Evolutionary conservation across 2,329 filamentous ascomycete species (phyloP).

Genomic region (Trichoderma brevicompactum): DNA sequence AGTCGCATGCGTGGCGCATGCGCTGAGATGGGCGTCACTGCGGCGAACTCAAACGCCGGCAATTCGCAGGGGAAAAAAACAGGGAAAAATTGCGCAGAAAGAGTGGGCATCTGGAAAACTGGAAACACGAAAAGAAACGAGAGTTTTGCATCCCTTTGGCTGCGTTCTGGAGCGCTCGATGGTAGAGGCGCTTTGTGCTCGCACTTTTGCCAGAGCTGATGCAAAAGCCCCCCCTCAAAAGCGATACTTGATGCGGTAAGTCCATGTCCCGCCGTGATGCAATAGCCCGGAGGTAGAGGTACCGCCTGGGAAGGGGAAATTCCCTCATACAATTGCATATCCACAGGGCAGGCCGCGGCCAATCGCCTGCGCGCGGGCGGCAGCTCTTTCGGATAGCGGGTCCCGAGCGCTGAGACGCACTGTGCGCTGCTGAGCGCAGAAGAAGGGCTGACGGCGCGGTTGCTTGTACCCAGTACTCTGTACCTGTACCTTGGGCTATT

Average conservation of each 20-base stretch:
- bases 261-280: constrained; percentile 25
- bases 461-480: background rate
- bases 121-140: no score
- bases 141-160: no score
- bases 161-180: no score
- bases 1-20: no score
- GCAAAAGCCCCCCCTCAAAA: background rate
- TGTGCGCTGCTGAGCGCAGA: background rate
- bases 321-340: constrained; percentile 30
- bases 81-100: background rate
- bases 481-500: background rate
- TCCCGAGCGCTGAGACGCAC: background rate
- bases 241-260: constrained; percentile 27
- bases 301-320: constrained; percentile 15
- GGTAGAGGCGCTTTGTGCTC: background rate
- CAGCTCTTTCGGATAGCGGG: background rate
- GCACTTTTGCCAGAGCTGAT: background rate
- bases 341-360: constrained; percentile 8
- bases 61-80: background rate
- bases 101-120: no score
- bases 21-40: background rate
- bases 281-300: constrained; percentile 8
- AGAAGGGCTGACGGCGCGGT: background rate
- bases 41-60: constrained; percentile 8
- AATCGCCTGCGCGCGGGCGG: background rate